Evolutionary conservation across 2,329 filamentous ascomycete genomes (phyloP).

Genomic region (Fusarium beomiforme): DNA sequence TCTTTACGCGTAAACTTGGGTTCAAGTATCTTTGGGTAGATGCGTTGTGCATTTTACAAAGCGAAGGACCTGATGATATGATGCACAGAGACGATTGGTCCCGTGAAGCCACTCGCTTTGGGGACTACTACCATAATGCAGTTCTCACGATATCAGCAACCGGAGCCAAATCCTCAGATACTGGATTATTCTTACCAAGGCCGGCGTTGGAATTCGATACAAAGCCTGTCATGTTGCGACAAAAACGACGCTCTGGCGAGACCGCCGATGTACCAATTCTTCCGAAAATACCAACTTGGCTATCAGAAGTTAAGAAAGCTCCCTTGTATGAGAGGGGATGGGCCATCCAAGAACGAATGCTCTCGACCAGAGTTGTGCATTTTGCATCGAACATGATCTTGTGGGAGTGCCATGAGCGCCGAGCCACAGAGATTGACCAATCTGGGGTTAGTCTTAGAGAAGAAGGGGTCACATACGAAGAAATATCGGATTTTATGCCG

Average conservation of each 20-base stretch:
- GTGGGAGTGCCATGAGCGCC: background rate
- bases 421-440: background rate
- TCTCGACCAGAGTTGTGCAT: background rate
- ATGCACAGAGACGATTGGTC: background rate
- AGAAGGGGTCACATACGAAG: background rate
- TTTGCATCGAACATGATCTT: background rate
- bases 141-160: background rate
- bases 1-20: background rate
- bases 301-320: background rate
- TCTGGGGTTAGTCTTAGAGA: background rate
- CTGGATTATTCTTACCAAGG: background rate
- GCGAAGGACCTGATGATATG: background rate
- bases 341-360: background rate
- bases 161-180: background rate
- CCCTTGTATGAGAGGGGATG: background rate
- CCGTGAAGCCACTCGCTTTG: background rate
- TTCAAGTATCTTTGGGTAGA: background rate
- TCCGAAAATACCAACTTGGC: background rate
- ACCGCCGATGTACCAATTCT: background rate
- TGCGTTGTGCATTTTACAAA: background rate
- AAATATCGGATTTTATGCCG: background rate
- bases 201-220: background rate
- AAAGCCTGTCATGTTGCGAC: background rate
- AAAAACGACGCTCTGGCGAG: accelerated
- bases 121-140: background rate